Evolutionary conservation across 169 alveolate genomes (phyloP).

Genomic region (Babesia sp.): DNA sequence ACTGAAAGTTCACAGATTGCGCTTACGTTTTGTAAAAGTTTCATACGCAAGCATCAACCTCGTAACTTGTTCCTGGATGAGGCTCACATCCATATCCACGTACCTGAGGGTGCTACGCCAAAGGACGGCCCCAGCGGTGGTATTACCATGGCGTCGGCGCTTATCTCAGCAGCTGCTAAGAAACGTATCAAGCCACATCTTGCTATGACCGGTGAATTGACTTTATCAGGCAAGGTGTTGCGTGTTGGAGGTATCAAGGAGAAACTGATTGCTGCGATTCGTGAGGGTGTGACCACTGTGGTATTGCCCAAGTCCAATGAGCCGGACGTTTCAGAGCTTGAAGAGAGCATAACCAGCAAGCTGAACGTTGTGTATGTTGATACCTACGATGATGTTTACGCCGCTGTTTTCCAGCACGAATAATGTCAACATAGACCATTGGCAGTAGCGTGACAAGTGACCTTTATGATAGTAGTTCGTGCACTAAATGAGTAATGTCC

Average conservation of each 20-base stretch:
- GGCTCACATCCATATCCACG: slow-evolving; percentile 87
- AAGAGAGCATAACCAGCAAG: slow-evolving; percentile 67
- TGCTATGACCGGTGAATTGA: slow-evolving; percentile 97
- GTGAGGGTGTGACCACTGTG: slow-evolving; percentile 84
- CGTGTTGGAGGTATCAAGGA: slow-evolving; percentile 92
- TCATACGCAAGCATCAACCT: slow-evolving; percentile 71
- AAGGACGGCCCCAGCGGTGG: slow-evolving; percentile 97
- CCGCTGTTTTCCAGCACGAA: slow-evolving; percentile 35
- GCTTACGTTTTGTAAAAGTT: slow-evolving; percentile 83
- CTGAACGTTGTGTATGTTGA: slow-evolving; percentile 70
- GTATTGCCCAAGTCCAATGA: slow-evolving; percentile 78
- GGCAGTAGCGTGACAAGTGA: background rate
- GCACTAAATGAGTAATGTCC: no score
- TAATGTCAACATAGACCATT: no score
- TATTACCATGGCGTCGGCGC: slow-evolving; percentile 88
- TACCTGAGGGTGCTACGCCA: slow-evolving; percentile 94
- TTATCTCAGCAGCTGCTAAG: slow-evolving; percentile 82
- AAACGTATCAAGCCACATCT: slow-evolving; percentile 73
- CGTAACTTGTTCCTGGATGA: slow-evolving; percentile 79
- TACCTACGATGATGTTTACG: slow-evolving; percentile 73
- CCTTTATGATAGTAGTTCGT: background rate
- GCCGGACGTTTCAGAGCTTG: slow-evolving; percentile 72
- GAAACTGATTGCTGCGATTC: slow-evolving; percentile 89
- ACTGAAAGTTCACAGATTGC: slow-evolving; percentile 91
- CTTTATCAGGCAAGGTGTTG: slow-evolving; percentile 90